Evolutionary conservation across 2,329 filamentous ascomycete genomes (phyloP).

Genomic region (Chalara sp.): DNA sequence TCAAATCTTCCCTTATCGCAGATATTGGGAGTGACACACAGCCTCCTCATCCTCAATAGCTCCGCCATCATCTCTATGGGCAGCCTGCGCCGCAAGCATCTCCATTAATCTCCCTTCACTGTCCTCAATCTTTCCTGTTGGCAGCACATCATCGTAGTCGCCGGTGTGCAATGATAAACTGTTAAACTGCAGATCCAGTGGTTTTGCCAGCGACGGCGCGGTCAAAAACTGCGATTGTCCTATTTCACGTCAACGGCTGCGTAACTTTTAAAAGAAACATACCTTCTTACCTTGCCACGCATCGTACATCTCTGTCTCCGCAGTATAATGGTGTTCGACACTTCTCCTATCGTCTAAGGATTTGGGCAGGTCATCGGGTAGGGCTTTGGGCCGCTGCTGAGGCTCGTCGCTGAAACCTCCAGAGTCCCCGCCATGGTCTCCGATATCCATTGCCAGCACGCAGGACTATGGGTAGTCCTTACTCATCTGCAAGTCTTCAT

Average conservation of each 20-base stretch:
- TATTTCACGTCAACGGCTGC: slow-evolving; percentile 32
- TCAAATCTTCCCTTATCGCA: no score
- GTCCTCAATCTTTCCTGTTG: slow-evolving; percentile 54
- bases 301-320: slow-evolving; percentile 96
- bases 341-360: slow-evolving; percentile 82
- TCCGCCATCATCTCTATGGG: slow-evolving; percentile 67
- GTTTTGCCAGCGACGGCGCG: slow-evolving; percentile 75
- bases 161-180: slow-evolving; percentile 78
- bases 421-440: slow-evolving; percentile 40
- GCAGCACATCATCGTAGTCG: slow-evolving; percentile 56
- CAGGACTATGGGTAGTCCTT: slow-evolving; percentile 7
- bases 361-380: slow-evolving; percentile 82
- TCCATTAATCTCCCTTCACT: slow-evolving; percentile 87
- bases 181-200: slow-evolving; percentile 59
- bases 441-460: slow-evolving; percentile 49
- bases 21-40: background rate
- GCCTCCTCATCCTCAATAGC: slow-evolving; percentile 74
- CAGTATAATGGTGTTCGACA: slow-evolving; percentile 53
- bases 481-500: slow-evolving; percentile 17
- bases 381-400: slow-evolving; percentile 36
- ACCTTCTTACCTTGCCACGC: slow-evolving; percentile 77
- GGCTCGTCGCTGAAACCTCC: slow-evolving; percentile 48
- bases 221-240: slow-evolving; percentile 95
- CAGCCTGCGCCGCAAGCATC: slow-evolving; percentile 93
- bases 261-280: slow-evolving; percentile 5